Evolutionary conservation across 164 flowering plant genomes (phyloP).

Genomic region (Dillenia turbinata): DNA sequence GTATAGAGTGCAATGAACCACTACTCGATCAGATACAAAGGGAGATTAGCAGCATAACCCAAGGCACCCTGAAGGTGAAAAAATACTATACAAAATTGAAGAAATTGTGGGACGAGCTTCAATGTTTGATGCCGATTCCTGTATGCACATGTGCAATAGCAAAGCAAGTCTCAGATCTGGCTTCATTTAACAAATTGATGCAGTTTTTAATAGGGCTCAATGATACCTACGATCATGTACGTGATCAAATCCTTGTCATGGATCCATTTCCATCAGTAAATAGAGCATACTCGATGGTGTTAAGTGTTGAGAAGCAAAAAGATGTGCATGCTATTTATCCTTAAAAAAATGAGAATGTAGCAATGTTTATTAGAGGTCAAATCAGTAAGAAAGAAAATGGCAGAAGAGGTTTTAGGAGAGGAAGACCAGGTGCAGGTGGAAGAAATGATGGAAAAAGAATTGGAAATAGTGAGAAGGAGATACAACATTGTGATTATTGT

Average conservation of each 20-base stretch:
- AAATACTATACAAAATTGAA: not conserved
- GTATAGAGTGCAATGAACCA: too few species aligned
- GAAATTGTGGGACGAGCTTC: not conserved
- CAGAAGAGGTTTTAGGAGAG: too few species aligned
- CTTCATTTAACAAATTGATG: not conserved
- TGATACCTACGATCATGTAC: not conserved
- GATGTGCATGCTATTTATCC: not conserved
- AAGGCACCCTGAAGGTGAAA: not conserved
- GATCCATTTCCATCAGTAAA: not conserved
- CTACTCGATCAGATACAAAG: not conserved
- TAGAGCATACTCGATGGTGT: not conserved
- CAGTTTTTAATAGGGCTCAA: slow-evolving; percentile 7
- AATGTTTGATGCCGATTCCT: not conserved
- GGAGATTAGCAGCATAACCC: not conserved
- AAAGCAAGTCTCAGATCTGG: not conserved
- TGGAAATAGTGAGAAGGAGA: too few species aligned
- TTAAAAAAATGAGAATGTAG: too few species aligned
- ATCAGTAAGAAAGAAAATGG: too few species aligned
- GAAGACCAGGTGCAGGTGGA: too few species aligned
- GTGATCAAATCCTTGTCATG: slow-evolving; percentile 1
- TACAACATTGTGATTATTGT: too few species aligned
- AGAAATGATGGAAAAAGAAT: too few species aligned
- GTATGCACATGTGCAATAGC: not conserved
- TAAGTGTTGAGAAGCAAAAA: slow-evolving; percentile 1
- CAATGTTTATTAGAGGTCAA: too few species aligned